Evolutionary conservation across 306 rosid genomes (phyloP), one percentile per base, ranked within the genome.

Genomic region (Trifolium repens): DNA sequence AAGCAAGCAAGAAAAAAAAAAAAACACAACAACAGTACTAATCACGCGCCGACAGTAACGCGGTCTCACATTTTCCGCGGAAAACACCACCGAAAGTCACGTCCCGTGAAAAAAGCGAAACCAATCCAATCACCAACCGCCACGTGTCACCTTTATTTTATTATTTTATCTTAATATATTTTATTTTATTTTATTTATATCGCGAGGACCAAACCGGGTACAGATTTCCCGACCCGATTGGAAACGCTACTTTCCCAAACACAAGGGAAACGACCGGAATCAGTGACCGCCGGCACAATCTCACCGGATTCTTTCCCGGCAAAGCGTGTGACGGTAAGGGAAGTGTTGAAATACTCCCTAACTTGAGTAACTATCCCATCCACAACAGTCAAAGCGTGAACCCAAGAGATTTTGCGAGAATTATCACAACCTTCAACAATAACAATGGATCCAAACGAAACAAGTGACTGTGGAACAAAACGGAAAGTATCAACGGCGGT

Each of bases 231-330:
- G 75, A 85, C 87, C 82, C 46, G 89, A 40, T 71, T 7, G 54
- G 99, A 90, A 65, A 89, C 79, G 68, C 79, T 93, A 74, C 99
- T 94, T 75, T 94, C 96, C 99, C 99, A 94, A 5, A 93, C 86
- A 50, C 89, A 91, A 17, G 91, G 94, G 62, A 86, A 85, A 11
- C 81, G 90, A 55, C 67, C 81, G n/a, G 88, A 67, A 22, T 64
- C 57, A 1, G 55, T 19, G 1, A 24, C 3, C 5, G 76, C 76
- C 37, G 83, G 60, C 2, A 84, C 74, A 55, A 93, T 86, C 86
- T 87, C 96, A n/a, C 15, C 78, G 24, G 75, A 32, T 0, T 60
- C 40, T 30, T 60, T 60, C 0, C 15, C 54, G 77, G 87, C 5
- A 12, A 94, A 34, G 42, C 90, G 87, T 0, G 97, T 94, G 52